Percentiles rank a stretch among this genome's conserved stretches.
phyloP scores from a whole-genome alignment of 2,329 filamentous ascomycete genomes.

The Eutypella sp. region DNA sequence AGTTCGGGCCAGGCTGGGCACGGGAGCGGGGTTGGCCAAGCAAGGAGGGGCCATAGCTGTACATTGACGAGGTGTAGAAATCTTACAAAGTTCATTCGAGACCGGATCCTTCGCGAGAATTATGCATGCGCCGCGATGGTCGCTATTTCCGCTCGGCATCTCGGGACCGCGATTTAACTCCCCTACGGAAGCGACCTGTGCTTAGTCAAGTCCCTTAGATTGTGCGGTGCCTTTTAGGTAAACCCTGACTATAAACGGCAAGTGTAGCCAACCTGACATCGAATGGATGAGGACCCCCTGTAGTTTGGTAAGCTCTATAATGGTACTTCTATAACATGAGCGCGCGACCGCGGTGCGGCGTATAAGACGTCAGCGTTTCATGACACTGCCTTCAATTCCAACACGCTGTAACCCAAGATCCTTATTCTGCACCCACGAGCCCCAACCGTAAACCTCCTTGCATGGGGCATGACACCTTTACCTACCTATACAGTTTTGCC shows the following conservation, averaged over 20 bases:
- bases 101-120: no score
- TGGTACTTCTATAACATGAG: neutral
- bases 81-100: no score
- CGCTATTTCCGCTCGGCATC: neutral
- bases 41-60: conserved; percentile 1
- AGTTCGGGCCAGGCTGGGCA: neutral
- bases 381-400: neutral
- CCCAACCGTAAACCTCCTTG: no score
- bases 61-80: neutral
- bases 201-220: neutral
- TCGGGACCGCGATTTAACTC: no score
- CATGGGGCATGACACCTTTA: no score
- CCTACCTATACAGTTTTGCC: no score
- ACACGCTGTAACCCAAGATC: no score
- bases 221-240: neutral
- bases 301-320: neutral
- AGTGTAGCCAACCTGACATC: neutral
- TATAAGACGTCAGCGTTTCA: neutral
- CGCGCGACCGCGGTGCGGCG: neutral
- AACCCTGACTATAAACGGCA: neutral
- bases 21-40: conserved; percentile 3
- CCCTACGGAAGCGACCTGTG: no score
- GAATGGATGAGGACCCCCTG: neutral
- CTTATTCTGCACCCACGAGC: no score
- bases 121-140: no score